phyloP scores from a whole-genome alignment of 75 land plant species.

The Cryptomeria japonica region DNA sequence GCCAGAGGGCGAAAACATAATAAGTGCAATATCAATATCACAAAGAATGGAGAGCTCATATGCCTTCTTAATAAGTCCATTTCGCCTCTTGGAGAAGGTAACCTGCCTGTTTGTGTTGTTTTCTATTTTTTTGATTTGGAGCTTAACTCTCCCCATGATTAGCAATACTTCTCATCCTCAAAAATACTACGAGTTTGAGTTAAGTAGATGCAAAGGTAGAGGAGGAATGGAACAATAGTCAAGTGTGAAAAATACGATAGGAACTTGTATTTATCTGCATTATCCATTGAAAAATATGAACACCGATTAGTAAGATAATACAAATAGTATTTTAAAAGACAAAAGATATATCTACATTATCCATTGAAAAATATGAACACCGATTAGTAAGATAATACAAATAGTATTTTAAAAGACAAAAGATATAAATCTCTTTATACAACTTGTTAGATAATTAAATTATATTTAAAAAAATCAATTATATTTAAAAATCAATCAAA shows the following conservation, averaged over 20 bases:
- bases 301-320: not conserved
- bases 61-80: conserved; percentile 70
- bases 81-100: conserved; percentile 59
- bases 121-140: conserved; percentile 62
- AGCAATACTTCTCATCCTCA: not conserved
- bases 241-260: not conserved
- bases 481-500: no score
- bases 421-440: no score
- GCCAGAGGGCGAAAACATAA: conserved; percentile 64
- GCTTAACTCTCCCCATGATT: conserved; percentile 55
- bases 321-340: no score
- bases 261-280: not conserved
- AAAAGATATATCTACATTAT: not conserved
- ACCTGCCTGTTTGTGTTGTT: conserved; percentile 50
- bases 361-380: not conserved
- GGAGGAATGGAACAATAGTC: no score
- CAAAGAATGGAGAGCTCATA: conserved; percentile 66
- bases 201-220: not conserved
- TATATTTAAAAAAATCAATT: no score
- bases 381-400: not conserved
- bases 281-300: not conserved
- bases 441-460: no score
- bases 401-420: no score
- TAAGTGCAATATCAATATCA: conserved; percentile 62
- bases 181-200: no score